Evolutionary conservation across 1,284 basidiomycete species (phyloP), one percentile per base, ranked within the genome.

Genomic region (Cutaneotrichosporon arboriforme): DNA sequence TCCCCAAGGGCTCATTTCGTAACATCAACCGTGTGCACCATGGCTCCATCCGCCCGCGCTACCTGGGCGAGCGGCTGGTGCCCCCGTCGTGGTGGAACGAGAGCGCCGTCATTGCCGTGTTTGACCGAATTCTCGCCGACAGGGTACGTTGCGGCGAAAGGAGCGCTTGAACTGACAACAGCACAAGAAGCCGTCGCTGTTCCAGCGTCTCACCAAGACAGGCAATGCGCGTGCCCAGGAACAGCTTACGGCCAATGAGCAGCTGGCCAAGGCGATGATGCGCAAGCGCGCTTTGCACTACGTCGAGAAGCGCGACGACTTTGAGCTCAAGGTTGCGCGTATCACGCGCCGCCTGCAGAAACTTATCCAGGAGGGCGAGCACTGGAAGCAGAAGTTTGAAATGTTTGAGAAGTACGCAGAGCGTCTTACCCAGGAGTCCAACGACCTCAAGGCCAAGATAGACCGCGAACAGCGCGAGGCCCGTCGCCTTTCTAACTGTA

Each of bases 51-150:
- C 52, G 63, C 17, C 46, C 70, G 55, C 51, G 54, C 42, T 73
- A 63, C 60, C 62, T 73, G 8, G 71, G 65, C 4, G 70, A 70
- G 44, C 81, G 87, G 46, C 90, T 90, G 77, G 78, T 85, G 42
- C 86, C 86, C 12, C 92, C 91, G 0, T 82, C 84, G 56, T 96
- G 91, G 91, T 96, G 90, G 90, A 84, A 90, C 68, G 88, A 88
- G 40, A 87, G 85, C 12, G 83, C 85, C 20, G 87, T 93, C 64
- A 86, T 96, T 49, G 84, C 87, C 58, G 90, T 88, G 8, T 93
- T 96, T 62, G 90, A 94, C 72, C 80, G 79, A 55, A 88, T 93
- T 22, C 79, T 96, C 44, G 84, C 87, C 61, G 88, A 93, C 69
- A 90, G 85, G 81, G 88, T 88, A 59, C 59, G 75, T 67, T 46